Evolutionary conservation across 2,329 filamentous ascomycete genomes (phyloP).

Genomic region (Stylonectria norvegica): DNA sequence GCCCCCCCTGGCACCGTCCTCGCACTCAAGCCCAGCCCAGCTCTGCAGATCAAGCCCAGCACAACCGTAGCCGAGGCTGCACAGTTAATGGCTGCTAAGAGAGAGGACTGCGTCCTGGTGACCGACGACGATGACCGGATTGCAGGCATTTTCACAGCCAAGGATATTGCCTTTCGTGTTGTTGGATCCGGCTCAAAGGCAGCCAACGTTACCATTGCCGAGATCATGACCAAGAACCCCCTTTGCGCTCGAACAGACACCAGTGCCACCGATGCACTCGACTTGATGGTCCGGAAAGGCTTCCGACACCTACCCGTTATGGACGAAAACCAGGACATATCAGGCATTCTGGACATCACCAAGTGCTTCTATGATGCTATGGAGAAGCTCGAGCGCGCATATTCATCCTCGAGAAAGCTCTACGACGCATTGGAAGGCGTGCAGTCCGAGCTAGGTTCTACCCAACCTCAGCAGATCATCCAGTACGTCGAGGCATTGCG

Average conservation of each 20-base stretch:
- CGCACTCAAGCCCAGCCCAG: slow-evolving; percentile 89
- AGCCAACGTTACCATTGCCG: slow-evolving; percentile 84
- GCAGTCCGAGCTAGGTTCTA: slow-evolving; percentile 91
- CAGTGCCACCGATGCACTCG: slow-evolving; percentile 93
- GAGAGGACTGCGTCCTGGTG: slow-evolving; percentile 95
- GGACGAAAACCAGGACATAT: slow-evolving; percentile 99
- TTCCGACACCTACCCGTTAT: slow-evolving; percentile 98
- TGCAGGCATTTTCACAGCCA: slow-evolving; percentile 97
- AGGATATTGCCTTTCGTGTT: slow-evolving; percentile 95
- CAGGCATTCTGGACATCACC: slow-evolving; percentile 95
- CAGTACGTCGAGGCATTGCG: slow-evolving; percentile 96
- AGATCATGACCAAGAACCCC: slow-evolving; percentile 99
- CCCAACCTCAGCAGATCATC: slow-evolving; percentile 97
- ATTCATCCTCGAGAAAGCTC: slow-evolving; percentile 94
- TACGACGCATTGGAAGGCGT: slow-evolving; percentile 98
- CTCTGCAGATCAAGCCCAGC: slow-evolving; percentile 92
- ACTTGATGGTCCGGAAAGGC: slow-evolving; percentile 97
- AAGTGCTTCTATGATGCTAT: slow-evolving; percentile 99
- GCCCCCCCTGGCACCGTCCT: slow-evolving; percentile 94
- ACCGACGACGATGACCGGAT: slow-evolving; percentile 98
- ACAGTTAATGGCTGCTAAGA: slow-evolving; percentile 97
- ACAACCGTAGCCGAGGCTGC: slow-evolving; percentile 95
- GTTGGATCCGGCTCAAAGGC: slow-evolving; percentile 89
- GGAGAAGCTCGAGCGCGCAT: slow-evolving; percentile 98
- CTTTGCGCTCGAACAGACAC: slow-evolving; percentile 96